These are phyloP conservation scores for Naegleria fowleri DNA, from an alignment of 208 protist species.

Conservation along the genomic window DNA sequence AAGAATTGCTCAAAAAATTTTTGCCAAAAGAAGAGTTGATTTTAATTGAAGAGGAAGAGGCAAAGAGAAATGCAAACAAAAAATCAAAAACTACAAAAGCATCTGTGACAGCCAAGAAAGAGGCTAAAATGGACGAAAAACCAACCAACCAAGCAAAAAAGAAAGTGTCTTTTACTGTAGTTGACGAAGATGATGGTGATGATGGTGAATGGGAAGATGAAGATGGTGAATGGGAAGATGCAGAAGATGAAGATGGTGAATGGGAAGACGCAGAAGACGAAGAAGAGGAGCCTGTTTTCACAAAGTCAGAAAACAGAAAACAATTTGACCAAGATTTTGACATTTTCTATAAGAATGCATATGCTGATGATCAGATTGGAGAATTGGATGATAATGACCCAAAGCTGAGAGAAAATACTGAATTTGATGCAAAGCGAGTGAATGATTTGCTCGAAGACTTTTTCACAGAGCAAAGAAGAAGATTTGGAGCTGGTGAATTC, in stretches of 20 bases:
- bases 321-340: not conserved
- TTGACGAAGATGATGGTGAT: not conserved
- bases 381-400: not conserved
- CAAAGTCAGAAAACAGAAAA: not conserved
- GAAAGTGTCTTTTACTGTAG: not conserved
- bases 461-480: not conserved
- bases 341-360: not conserved
- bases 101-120: not conserved
- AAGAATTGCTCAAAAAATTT: not conserved
- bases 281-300: not conserved
- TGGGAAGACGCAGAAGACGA: not conserved
- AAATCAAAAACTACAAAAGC: not conserved
- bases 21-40: not conserved
- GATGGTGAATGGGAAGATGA: not conserved
- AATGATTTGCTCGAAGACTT: slow-evolving; percentile 1
- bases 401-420: not conserved
- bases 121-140: no score
- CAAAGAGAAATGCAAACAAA: not conserved
- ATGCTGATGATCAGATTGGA: not conserved
- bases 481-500: slow-evolving; percentile 8
- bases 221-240: not conserved
- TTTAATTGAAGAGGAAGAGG: slow-evolving; percentile 5
- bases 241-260: not conserved
- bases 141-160: not conserved
- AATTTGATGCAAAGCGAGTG: not conserved